Base-by-base conservation (phyloP, 2,329 filamentous ascomycete species). In the Aspergillus sp. region DNA sequence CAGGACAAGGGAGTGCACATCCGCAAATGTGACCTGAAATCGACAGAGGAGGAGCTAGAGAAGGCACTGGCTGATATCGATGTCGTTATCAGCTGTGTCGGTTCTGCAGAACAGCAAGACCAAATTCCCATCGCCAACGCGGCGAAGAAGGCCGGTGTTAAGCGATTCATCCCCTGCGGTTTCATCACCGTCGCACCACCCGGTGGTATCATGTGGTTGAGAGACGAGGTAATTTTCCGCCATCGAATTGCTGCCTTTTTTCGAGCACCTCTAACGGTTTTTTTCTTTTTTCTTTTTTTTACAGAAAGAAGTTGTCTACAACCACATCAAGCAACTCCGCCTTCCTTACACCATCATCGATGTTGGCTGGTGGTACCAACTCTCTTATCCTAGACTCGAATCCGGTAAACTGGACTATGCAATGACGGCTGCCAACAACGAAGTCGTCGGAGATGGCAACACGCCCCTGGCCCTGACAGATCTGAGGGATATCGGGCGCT, bases 281-380 rank as follows among this genome's bases (percentile, higher is more conserved):
- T 31, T 27, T 11, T 11, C 3, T 11, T 31, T 27, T 19, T 21
- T 11, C 17, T 50, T 7, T 7, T 19, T n/a, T 21, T 11, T 47
- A 37, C 59, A 79, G 70, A 85, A 85, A 73, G 80, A 85, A 61
- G 69, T 73, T 2, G 73, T 84, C 12, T 76, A 81, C 64, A 76
- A 81, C 56, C 76, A 81, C 53, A 73, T 85, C 58, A 78, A 79
- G 63, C 70, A 74, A 54, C 64, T 81, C 2, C 69, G 73, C 33
- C 73, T 86, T 1, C 80, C 81, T 0, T 86, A 80, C 70, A 86
- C 84, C 6, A 72, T 83, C 64, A 79, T 86, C 50, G 83, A 86
- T 60, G 77, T 84, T 12, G 84, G 83, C n/a, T 84, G 75, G 73
- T 86, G 84, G 84, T 81, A 83, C 64, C 81, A 85, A 63, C 62